Conservation (phyloP, 371 early-diverging fungal species). For the Dentiscutata heterogama region DNA sequence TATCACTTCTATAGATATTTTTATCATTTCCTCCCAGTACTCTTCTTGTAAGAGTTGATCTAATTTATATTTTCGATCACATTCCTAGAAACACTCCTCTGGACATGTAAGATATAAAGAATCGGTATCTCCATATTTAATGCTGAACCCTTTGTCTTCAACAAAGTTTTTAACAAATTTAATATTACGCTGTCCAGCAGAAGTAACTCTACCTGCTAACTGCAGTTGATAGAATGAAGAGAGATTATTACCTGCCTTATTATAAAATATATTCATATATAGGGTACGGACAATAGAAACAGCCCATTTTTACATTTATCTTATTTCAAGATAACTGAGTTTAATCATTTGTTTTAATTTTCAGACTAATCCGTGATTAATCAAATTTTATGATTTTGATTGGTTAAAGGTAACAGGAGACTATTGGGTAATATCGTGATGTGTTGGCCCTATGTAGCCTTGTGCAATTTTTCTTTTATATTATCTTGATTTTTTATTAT, state of each 20-base stretch:
- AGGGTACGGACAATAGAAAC: too few species aligned
- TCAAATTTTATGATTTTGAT: too few species aligned
- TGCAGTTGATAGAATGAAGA: constrained; percentile 19
- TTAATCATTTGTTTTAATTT: too few species aligned
- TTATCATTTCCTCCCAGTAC: constrained; percentile 36
- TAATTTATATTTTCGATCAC: constrained; percentile 34
- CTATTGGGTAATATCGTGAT: too few species aligned
- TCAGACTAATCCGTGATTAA: too few species aligned
- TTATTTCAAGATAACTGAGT: too few species aligned
- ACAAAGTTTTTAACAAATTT: constrained; percentile 23
- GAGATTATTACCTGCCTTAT: neutral
- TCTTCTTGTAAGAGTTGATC: constrained; percentile 17
- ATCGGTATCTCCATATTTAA: neutral
- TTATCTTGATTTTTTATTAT: too few species aligned
- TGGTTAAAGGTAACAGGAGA: too few species aligned
- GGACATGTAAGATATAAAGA: constrained; percentile 34
- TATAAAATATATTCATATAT: constrained; percentile 42
- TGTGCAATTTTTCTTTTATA: too few species aligned
- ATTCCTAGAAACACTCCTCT: constrained; percentile 39
- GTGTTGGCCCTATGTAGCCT: too few species aligned
- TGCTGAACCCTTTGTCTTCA: neutral
- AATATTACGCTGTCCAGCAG: constrained; percentile 29
- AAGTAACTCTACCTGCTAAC: constrained; percentile 16
- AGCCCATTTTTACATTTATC: too few species aligned
- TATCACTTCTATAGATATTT: constrained; percentile 41